These are phyloP conservation scores for Ustulina deusta DNA, from an alignment of 2,329 filamentous ascomycete species.

Conservation along the genomic window DNA sequence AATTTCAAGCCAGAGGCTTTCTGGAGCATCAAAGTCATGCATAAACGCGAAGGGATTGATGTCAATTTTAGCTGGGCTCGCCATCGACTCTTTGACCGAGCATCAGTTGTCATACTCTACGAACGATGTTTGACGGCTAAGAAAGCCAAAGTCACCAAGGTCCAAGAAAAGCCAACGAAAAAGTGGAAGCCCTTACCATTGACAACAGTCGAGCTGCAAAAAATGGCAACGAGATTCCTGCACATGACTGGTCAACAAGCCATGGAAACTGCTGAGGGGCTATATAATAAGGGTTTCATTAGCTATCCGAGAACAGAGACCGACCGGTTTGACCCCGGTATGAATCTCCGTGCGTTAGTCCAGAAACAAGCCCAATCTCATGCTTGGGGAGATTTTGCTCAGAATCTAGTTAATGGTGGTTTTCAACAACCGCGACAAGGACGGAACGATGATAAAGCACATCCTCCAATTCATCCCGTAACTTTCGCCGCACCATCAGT, in stretches of 20 bases:
- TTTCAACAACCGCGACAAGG: conserved; percentile 87
- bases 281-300: conserved; percentile 96
- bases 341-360: conserved; percentile 83
- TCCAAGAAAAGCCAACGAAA: conserved; percentile 89
- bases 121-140: conserved; percentile 85
- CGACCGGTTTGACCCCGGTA: conserved; percentile 91
- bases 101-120: conserved; percentile 82
- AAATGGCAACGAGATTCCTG: conserved; percentile 89
- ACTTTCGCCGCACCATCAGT: conserved; percentile 79
- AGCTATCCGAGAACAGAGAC: conserved; percentile 98
- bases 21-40: conserved; percentile 89
- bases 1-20: conserved; percentile 94
- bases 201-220: conserved; percentile 96
- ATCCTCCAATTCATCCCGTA: conserved; percentile 96
- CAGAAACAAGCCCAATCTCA: conserved; percentile 84
- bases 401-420: conserved; percentile 76
- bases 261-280: conserved; percentile 85
- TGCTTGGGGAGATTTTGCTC: conserved; percentile 85
- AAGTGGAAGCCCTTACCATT: conserved; percentile 95
- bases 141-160: conserved; percentile 82
- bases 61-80: conserved; percentile 89
- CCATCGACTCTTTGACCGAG: conserved; percentile 87
- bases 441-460: conserved; percentile 92
- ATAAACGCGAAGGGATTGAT: conserved; percentile 80
- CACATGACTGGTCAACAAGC: conserved; percentile 91